Base-by-base conservation (phyloP, 2,329 filamentous ascomycete genomes). In the Pseudogymnoascus sp. region DNA sequence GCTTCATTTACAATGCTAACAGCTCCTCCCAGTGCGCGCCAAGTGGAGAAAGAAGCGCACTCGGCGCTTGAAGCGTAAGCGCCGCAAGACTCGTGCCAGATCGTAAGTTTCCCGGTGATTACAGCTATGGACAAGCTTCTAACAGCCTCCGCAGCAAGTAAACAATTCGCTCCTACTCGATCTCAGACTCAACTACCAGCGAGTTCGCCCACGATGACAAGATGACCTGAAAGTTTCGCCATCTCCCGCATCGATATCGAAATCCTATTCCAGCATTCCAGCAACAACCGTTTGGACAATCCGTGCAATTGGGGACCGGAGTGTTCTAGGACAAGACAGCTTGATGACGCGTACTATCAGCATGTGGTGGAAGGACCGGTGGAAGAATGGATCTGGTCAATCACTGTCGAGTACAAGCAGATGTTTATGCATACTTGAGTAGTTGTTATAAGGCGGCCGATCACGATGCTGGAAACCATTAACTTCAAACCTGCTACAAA, bases 21-120 rank as follows among this genome's bases (percentile, higher is more conserved):
- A 60, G 49, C 49, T 8, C 14, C 4, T n/a, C 5, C 3, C 81
- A 81, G 86, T 87, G 84, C 83, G 93, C 94, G 92, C 92, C 78
- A 97, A 97, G 86, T 97, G 94, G 94, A 94, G 93, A 86, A 99
- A 99, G 90, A 99, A 99, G 93, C 87, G 94, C 80, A 92, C 96
- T 83, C 87, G 94, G 76, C 89, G 94, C 81, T 91, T 99, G 81
- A 97, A 97, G 90, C 89, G 92, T 79, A 99, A 99, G 92, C 92
- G 94, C 84, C 95, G 94, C 92, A 99, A 99, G 93, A 96, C 94
- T 83, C 88, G 94, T 80, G 94, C 93, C 75, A 84, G 94, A 83
- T 92, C 88, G 94, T 97, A 85, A 86, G 92, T 81, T 67, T 43
- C 63, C 43, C 43, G 11, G n/a, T 8, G 37, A 63, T 35, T 33